Conservation (phyloP, 305 asterid species). For the Petunia hybrid region DNA sequence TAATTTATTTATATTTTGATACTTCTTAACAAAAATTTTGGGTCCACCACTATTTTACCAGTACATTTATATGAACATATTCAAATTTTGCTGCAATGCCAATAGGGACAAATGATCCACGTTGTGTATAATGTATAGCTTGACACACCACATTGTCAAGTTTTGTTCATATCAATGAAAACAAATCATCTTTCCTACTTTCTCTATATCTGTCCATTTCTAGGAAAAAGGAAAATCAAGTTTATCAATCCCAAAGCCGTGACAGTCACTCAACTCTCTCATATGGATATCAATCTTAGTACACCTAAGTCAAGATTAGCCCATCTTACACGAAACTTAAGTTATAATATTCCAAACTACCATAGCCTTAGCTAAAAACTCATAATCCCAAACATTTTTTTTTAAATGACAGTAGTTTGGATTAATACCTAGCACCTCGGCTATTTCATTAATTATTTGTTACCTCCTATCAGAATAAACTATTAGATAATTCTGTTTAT, state of each 20-base stretch:
- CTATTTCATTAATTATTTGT: no score
- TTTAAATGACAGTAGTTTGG: no score
- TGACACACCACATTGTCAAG: not conserved
- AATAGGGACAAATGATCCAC: not conserved
- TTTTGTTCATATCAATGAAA: not conserved
- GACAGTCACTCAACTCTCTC: not conserved
- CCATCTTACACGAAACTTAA: not conserved
- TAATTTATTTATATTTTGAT: no score
- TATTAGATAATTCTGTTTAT: no score
- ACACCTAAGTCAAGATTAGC: not conserved
- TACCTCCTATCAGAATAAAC: no score
- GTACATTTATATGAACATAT: no score
- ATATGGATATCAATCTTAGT: no score
- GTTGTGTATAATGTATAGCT: not conserved
- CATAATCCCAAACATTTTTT: not conserved
- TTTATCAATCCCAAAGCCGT: not conserved
- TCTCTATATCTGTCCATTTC: not conserved
- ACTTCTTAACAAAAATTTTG: no score
- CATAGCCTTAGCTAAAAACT: not conserved
- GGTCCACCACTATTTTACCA: no score
- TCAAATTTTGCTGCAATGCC: not conserved
- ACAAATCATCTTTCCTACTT: not conserved
- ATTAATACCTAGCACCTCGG: no score
- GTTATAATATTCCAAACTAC: not conserved
- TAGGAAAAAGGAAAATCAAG: not conserved